Evolutionary conservation across 176 grass and related monocot genomes (phyloP), one percentile per base, ranked within the genome.

Genomic region (Hordeum marinum): DNA sequence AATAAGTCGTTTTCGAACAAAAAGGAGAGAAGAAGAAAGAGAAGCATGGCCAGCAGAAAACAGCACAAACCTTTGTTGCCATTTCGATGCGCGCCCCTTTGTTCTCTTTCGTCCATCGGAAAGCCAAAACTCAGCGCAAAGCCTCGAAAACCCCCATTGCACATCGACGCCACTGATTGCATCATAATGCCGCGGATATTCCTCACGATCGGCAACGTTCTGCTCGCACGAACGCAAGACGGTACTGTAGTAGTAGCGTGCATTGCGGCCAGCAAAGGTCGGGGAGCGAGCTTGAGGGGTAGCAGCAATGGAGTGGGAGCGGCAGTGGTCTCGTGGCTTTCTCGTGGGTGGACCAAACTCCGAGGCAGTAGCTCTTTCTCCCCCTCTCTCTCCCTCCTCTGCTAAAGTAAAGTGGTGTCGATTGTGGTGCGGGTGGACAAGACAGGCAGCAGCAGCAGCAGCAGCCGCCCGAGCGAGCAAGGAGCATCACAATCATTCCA

Each of bases 321-420:
- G 7, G 34, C 68, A 9, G 48, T 45, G 18, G 5, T 59, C 67
- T 8, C 24, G 68, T 62, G 55, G 52, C 37, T 46, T 83, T 83
- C 68, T 46, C 68, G 70, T 83, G 68, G 68, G 37, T 7, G 81
- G 81, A 46, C 35, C 81, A 74, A 46, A 66, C 62, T 65, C 60
- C 77, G 45, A 68, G 57, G 81, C 67, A 82, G 80, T n/a, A 6
- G 34, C 70, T 58, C 35, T 54, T 57, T 82, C 46, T 39, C 46
- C n/a, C 29, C 2, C 70, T 58, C 35, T 54, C 39, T 82, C 46
- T 21, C 26, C 35, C 42, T 17, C 17, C 59, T 39, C 60, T 77
- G 62, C 82, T 59, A 85, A 85, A 85, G 83, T 23, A 23, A 85
- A 85, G 63, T 10, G 63, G n/a, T 41, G 83, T 76, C 83, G 62